A percentile compares a stretch with the other conserved stretches of the same genome.
Evolutionary conservation across 805 yeast genomes (phyloP).

Genomic region (Lipomyces kockii): DNA sequence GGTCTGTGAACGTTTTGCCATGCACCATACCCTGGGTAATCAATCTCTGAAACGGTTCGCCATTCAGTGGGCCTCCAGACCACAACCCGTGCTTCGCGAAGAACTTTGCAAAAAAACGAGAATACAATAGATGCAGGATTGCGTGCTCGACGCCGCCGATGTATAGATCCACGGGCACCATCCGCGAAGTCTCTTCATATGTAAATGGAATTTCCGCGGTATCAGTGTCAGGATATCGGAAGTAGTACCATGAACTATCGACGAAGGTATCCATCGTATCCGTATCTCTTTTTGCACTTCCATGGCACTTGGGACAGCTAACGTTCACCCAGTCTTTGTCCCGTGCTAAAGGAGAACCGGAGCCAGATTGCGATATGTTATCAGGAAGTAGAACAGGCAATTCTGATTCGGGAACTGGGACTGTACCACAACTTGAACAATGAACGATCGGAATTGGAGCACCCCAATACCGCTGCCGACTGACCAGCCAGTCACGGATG

Average conservation of each 20-base stretch:
- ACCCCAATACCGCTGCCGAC: conserved; percentile 97
- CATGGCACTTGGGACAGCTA: conserved; percentile 76
- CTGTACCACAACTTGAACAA: conserved; percentile 83
- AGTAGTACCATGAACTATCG: conserved; percentile 96
- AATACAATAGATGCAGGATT: conserved; percentile 82
- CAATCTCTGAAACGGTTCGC: conserved; percentile 81
- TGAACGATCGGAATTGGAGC: conserved; percentile 96
- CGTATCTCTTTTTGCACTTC: conserved; percentile 80
- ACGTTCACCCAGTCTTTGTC: conserved; percentile 71
- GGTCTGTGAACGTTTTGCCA: conserved; percentile 80
- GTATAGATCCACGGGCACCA: conserved; percentile 86
- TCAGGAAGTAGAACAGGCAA: conserved; percentile 83
- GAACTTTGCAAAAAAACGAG: conserved; percentile 85
- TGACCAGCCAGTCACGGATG: conserved; percentile 90
- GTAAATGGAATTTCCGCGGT: conserved; percentile 62
- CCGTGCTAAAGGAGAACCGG: conserved; percentile 69
- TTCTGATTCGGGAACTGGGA: conserved; percentile 87
- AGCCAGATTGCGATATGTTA: conserved; percentile 47
- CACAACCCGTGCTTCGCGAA: conserved; percentile 68
- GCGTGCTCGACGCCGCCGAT: conserved; percentile 98
- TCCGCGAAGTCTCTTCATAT: conserved; percentile 52
- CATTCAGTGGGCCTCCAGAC: conserved; percentile 60
- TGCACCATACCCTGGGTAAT: conserved; percentile 99
- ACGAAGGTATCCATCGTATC: conserved; percentile 99
- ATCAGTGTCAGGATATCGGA: conserved; percentile 78